Percentiles rank a stretch among this genome's conserved stretches.
phyloP scores from a whole-genome alignment of 768 basidiomycete species.

The Glaciozyma antarctica region DNA sequence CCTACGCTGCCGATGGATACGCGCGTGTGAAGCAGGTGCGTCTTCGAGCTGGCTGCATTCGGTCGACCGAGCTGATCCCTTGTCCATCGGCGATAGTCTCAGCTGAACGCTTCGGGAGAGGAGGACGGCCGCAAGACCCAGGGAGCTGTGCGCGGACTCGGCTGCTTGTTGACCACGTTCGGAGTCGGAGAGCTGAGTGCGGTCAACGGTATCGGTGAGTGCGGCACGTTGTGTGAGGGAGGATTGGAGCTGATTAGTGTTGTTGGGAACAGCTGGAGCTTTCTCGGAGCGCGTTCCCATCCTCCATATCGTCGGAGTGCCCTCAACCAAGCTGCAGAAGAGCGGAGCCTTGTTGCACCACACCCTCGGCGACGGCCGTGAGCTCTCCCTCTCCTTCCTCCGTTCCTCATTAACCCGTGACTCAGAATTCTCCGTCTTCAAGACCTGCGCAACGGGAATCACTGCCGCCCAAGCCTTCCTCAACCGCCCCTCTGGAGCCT shows the following conservation, averaged over 20 bases:
- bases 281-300: slow-evolving; percentile 84
- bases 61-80: slow-evolving; percentile 45
- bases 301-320: slow-evolving; percentile 76
- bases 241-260: background rate
- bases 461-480: slow-evolving; percentile 60
- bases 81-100: slow-evolving; percentile 50
- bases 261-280: slow-evolving; percentile 29
- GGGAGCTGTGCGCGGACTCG: slow-evolving; percentile 25
- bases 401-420: no score
- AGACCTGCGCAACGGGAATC: slow-evolving; percentile 63
- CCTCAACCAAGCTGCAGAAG: slow-evolving; percentile 63
- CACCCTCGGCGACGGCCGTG: slow-evolving; percentile 70
- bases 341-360: slow-evolving; percentile 70
- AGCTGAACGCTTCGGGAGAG: background rate
- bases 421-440: slow-evolving; percentile 66
- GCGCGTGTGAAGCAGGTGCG: slow-evolving; percentile 64
- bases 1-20: slow-evolving; percentile 79
- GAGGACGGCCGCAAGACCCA: slow-evolving; percentile 18
- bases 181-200: slow-evolving; percentile 91
- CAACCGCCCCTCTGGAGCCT: slow-evolving; percentile 49
- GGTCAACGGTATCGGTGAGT: slow-evolving; percentile 65
- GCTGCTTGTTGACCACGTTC: slow-evolving; percentile 55
- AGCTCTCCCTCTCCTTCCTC: background rate
- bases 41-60: slow-evolving; percentile 25
- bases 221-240: background rate